phyloP scores from a whole-genome alignment of 2,329 filamentous ascomycete species.

The Rasamsonia emersonii region DNA sequence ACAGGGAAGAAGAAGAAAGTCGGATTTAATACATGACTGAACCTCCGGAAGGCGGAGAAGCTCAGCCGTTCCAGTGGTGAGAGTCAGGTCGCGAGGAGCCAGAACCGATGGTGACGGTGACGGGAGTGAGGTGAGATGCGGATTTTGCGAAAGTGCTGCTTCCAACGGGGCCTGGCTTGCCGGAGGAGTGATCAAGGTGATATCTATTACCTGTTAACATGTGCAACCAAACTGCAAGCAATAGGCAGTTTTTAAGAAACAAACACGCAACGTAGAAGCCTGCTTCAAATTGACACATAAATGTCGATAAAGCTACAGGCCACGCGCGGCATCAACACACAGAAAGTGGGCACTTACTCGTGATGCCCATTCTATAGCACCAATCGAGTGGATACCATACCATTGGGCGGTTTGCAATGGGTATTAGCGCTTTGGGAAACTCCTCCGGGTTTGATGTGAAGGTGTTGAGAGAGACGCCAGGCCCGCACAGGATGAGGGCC shows the following conservation, averaged over 20 bases:
- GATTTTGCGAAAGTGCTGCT: conserved; percentile 41
- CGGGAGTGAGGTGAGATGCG: conserved; percentile 41
- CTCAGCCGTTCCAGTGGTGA: conserved; percentile 83
- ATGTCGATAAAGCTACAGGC: too few relatives aligned
- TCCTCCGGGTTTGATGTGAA: conserved; percentile 43
- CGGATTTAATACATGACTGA: conserved; percentile 64
- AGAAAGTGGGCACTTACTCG: too few relatives aligned
- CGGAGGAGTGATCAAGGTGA: conserved; percentile 41
- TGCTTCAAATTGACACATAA: too few relatives aligned
- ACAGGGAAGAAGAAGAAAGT: conserved; percentile 88
- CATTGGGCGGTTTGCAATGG: conserved; percentile 43
- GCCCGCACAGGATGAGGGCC: conserved; percentile 40
- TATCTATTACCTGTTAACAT: too few relatives aligned
- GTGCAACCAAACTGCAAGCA: too few relatives aligned
- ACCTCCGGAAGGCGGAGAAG: conserved; percentile 79
- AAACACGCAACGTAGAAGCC: too few relatives aligned
- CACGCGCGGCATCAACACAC: too few relatives aligned
- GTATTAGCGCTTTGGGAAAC: conserved; percentile 41
- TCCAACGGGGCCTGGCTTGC: conserved; percentile 35
- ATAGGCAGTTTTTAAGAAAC: too few relatives aligned
- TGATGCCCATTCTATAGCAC: conserved; percentile 42
- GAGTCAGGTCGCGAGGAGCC: conserved; percentile 64
- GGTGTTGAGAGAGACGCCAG: conserved; percentile 41
- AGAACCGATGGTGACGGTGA: conserved; percentile 57
- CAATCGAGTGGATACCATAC: conserved; percentile 42